Evolutionary conservation across 202 grass and related monocot genomes (phyloP).

Genomic region (Saccharum hybrid): DNA sequence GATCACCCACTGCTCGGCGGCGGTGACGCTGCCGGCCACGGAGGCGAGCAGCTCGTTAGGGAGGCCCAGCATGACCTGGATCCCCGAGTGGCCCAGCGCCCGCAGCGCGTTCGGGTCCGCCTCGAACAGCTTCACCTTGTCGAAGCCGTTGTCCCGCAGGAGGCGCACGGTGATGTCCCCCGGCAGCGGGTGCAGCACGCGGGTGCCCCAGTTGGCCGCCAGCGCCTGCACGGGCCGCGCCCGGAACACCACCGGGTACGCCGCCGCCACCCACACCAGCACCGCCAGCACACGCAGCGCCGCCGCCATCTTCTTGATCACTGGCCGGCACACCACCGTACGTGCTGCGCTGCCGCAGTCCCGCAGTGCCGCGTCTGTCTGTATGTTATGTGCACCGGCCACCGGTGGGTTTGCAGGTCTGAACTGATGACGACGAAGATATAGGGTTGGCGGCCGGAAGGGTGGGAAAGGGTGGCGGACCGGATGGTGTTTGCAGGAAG

Average conservation of each 20-base stretch:
- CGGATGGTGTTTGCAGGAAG: background rate
- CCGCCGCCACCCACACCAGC: constrained; percentile 14
- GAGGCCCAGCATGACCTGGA: constrained; percentile 89
- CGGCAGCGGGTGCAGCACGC: constrained; percentile 56
- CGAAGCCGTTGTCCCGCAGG: constrained; percentile 77
- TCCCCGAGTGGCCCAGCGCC: constrained; percentile 69
- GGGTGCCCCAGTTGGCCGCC: constrained; percentile 82
- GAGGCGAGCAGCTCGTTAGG: constrained; percentile 69
- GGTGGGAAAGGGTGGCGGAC: background rate
- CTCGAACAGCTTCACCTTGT: constrained; percentile 88
- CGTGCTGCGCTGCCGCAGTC: background rate
- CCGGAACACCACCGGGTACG: constrained; percentile 27
- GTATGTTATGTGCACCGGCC: background rate
- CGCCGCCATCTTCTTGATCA: background rate
- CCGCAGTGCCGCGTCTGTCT: background rate
- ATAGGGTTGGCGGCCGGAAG: background rate
- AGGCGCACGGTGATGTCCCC: constrained; percentile 64
- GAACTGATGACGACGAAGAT: background rate
- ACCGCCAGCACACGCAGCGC: constrained; percentile 27
- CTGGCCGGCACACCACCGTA: background rate
- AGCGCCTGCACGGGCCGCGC: constrained; percentile 48
- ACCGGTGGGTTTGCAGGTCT: background rate
- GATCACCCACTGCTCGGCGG: constrained; percentile 80
- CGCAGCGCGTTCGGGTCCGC: constrained; percentile 55
- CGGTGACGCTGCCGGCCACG: constrained; percentile 50